Evolutionary conservation across 257 asterid species (phyloP).

Genomic region (Salvia hispanica): DNA sequence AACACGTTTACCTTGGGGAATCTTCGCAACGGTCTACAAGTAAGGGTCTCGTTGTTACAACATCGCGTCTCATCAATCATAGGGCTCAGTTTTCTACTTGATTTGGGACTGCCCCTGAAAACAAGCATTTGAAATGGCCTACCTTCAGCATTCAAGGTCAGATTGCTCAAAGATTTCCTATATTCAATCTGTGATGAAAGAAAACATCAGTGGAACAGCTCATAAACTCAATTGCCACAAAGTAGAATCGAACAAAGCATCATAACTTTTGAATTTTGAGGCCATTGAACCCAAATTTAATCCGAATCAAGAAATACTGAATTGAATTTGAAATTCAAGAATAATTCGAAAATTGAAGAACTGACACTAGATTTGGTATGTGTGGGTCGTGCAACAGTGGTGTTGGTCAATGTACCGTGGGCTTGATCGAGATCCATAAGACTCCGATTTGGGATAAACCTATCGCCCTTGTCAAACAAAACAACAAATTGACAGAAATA

Average conservation of each 20-base stretch:
- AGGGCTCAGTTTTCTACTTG: constrained; percentile 45
- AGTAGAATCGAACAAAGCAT: not conserved
- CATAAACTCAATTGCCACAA: not conserved
- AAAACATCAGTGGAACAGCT: not conserved
- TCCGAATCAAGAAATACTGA: constrained; percentile 13
- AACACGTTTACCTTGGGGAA: constrained; percentile 55
- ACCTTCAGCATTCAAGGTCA: constrained; percentile 65
- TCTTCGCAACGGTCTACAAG: constrained; percentile 37
- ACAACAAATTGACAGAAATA: constrained; percentile 10
- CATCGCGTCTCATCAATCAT: constrained; percentile 59
- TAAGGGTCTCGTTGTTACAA: constrained; percentile 39
- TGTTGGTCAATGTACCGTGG: constrained; percentile 54
- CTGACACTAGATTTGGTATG: constrained; percentile 49
- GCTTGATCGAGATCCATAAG: constrained; percentile 89
- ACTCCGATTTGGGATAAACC: constrained; percentile 87
- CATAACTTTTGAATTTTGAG: not conserved
- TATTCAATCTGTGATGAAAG: constrained; percentile 45
- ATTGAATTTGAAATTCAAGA: constrained; percentile 13
- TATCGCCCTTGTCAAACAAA: constrained; percentile 55
- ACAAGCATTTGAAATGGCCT: constrained; percentile 85
- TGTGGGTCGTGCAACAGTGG: constrained; percentile 13
- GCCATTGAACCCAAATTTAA: not conserved
- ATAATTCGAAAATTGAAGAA: not conserved
- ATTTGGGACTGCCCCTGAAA: constrained; percentile 88
- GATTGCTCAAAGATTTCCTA: constrained; percentile 47